Evolutionary conservation across 768 basidiomycete species (phyloP).

Genomic region (Podaxis pistillaris): DNA sequence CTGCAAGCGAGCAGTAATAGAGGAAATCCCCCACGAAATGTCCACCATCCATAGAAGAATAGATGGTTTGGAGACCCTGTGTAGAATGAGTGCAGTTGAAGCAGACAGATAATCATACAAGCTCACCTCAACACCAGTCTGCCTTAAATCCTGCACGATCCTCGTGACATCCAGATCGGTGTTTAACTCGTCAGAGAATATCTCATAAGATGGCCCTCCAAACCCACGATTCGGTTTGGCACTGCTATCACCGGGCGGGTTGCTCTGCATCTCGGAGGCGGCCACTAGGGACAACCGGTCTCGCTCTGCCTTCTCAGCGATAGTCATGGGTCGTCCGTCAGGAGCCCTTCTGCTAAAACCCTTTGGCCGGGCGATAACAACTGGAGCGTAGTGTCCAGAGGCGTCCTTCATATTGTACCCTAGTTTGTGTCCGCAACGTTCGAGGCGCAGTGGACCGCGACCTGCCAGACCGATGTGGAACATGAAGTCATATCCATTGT

Average conservation of each 20-base stretch:
- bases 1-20: constrained; percentile 74
- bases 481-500: constrained; percentile 63
- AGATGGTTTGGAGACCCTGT: constrained; percentile 48
- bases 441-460: constrained; percentile 61
- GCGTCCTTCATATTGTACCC: constrained; percentile 72
- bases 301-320: constrained; percentile 25
- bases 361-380: constrained; percentile 39
- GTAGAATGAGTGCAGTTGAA: neutral
- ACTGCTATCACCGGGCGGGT: constrained; percentile 12
- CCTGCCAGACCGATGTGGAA: constrained; percentile 71
- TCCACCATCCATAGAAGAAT: constrained; percentile 73
- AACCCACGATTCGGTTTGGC: constrained; percentile 13
- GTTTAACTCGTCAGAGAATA: constrained; percentile 51
- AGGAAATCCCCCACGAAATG: constrained; percentile 77
- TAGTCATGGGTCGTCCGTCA: constrained; percentile 22
- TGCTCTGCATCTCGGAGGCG: constrained; percentile 7
- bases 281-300: constrained; percentile 16
- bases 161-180: constrained; percentile 62
- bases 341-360: constrained; percentile 40
- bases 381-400: constrained; percentile 53
- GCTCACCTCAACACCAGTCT: constrained; percentile 47
- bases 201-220: constrained; percentile 46
- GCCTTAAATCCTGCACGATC: constrained; percentile 54
- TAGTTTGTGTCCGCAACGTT: constrained; percentile 62
- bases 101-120: constrained; percentile 3